These are phyloP conservation scores for Amanita pallidorosea DNA, from an alignment of 768 basidiomycete species.

Conservation along the genomic window DNA sequence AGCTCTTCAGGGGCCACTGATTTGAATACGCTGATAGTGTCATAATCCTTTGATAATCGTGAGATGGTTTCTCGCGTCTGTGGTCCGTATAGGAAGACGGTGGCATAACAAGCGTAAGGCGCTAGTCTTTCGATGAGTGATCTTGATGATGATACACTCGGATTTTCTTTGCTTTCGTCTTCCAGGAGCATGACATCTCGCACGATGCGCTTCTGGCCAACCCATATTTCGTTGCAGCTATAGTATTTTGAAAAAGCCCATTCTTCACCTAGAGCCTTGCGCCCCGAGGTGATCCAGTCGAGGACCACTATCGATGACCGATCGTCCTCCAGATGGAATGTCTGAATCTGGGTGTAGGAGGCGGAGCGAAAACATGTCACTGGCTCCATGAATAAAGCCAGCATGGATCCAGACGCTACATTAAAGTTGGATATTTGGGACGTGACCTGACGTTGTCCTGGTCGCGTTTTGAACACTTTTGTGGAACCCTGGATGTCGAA, in stretches of 20 bases:
- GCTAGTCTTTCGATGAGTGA: conserved; percentile 49
- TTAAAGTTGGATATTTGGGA: conserved; percentile 52
- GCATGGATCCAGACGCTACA: conserved; percentile 38
- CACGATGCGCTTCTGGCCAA: conserved; percentile 54
- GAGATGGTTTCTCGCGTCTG: conserved; percentile 34
- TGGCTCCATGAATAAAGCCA: conserved; percentile 85
- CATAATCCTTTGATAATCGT: conserved; percentile 38
- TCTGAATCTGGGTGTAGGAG: conserved; percentile 76
- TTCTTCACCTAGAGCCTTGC: conserved; percentile 73
- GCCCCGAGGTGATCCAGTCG: conserved; percentile 90
- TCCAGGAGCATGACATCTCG: conserved; percentile 76
- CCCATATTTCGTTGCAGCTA: conserved; percentile 74
- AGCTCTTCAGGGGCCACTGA: conserved; percentile 47
- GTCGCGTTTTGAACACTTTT: conserved; percentile 83
- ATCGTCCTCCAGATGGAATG: conserved; percentile 49
- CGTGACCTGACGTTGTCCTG: conserved; percentile 46
- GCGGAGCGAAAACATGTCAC: conserved; percentile 87
- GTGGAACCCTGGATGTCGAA: conserved; percentile 61
- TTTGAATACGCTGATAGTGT: conserved; percentile 52
- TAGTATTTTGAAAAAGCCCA: conserved; percentile 85
- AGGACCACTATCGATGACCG: conserved; percentile 59
- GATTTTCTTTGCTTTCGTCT: conserved; percentile 17
- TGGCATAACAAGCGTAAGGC: conserved; percentile 89
- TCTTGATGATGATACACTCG: conserved; percentile 26
- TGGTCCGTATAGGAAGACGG: conserved; percentile 71